These are phyloP conservation scores for Gracilaria domingensis DNA, from an alignment of 23 red algal species.

Conservation along the genomic window DNA sequence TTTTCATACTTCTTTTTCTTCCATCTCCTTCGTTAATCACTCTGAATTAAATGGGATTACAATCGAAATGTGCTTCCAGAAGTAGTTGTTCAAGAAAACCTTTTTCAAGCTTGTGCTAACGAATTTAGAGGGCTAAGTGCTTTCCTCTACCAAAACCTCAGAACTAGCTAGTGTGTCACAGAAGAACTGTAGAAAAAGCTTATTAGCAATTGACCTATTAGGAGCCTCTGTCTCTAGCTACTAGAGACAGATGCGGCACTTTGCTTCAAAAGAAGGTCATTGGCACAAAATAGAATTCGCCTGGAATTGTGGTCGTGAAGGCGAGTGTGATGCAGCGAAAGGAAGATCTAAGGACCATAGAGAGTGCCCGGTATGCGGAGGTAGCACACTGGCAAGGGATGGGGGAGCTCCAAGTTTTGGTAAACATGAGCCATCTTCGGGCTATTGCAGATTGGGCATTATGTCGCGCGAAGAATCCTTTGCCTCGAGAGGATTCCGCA, in stretches of 20 bases:
- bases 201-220: not conserved
- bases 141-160: not conserved
- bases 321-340: not conserved
- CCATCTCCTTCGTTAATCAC: not conserved
- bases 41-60: not conserved
- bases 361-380: not conserved
- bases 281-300: not conserved
- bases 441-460: not conserved
- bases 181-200: not conserved
- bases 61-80: not conserved
- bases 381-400: not conserved
- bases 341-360: not conserved
- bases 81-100: not conserved
- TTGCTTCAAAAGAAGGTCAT: not conserved
- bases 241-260: not conserved
- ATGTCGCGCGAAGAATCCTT: not conserved
- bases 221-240: not conserved
- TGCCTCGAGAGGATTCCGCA: not conserved
- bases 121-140: not conserved
- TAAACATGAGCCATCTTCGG: not conserved
- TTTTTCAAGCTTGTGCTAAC: not conserved
- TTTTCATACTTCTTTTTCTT: not conserved
- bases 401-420: not conserved
- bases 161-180: not conserved
- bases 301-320: not conserved